These are phyloP conservation scores for Gigaspora rosea DNA, from an alignment of 192 early-diverging fungal species.

Conservation along the genomic window DNA sequence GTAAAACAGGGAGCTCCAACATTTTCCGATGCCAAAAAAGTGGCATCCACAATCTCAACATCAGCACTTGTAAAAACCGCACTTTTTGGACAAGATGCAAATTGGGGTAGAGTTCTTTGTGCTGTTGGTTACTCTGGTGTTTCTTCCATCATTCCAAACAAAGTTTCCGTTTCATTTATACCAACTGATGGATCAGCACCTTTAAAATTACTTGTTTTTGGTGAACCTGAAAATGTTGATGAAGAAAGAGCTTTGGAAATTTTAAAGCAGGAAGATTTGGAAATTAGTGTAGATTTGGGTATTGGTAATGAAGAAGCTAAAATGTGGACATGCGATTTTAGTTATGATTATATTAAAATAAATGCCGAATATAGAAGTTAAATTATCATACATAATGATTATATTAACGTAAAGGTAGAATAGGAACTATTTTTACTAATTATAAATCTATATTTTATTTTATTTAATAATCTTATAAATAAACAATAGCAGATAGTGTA, in stretches of 20 bases:
- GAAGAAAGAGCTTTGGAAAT: conserved; percentile 82
- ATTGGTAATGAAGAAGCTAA: conserved; percentile 71
- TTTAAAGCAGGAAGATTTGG: conserved; percentile 82
- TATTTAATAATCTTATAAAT: too few species aligned
- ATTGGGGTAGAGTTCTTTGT: conserved; percentile 95
- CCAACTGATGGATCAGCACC: conserved; percentile 63
- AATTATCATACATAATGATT: background rate
- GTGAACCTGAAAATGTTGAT: conserved; percentile 81
- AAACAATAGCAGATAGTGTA: too few species aligned
- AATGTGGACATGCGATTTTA: conserved; percentile 96
- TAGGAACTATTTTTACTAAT: too few species aligned
- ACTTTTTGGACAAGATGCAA: conserved; percentile 94
- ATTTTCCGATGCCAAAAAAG: conserved; percentile 77
- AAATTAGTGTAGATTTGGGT: conserved; percentile 77
- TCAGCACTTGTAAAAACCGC: conserved; percentile 96
- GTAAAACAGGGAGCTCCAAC: conserved; percentile 63
- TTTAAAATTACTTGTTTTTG: conserved; percentile 73
- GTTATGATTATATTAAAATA: conserved; percentile 91
- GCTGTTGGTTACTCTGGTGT: conserved; percentile 87
- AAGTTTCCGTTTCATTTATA: conserved; percentile 75
- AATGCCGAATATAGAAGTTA: conserved; percentile 89
- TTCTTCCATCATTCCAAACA: conserved; percentile 65
- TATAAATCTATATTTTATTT: too few species aligned
- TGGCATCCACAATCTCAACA: conserved; percentile 86
- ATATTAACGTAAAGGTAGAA: too few species aligned